Conservation (phyloP, 164 flowering plant genomes). For the Annona cherimola region DNA sequence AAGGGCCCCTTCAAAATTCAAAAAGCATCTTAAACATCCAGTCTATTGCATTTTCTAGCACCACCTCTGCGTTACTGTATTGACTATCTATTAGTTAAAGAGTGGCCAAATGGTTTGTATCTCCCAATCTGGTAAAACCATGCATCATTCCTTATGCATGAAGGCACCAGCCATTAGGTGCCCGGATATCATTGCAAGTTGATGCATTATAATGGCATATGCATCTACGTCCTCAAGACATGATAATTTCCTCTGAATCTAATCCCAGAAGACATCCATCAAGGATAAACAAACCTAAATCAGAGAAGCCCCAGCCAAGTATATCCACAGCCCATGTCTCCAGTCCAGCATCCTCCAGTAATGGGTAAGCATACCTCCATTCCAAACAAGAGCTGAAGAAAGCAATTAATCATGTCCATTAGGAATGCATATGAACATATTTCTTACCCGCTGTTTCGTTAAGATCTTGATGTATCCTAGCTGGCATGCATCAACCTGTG, state of each 20-base stretch:
- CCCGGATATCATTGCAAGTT: neutral
- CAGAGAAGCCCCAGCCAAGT: conserved; percentile 98
- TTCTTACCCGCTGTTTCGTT: neutral
- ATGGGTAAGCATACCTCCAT: conserved; percentile 83
- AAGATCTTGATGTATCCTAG: neutral
- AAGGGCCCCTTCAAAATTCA: neutral
- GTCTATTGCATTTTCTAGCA: neutral
- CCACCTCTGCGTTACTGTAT: neutral
- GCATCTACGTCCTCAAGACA: neutral
- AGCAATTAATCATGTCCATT: neutral
- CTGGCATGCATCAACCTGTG: neutral
- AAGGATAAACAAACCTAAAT: conserved; percentile 49
- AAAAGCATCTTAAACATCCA: neutral
- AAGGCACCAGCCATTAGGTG: neutral
- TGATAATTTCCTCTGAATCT: neutral
- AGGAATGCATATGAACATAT: neutral
- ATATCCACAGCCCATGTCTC: conserved; percentile 92
- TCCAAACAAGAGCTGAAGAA: conserved; percentile 84
- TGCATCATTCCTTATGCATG: neutral
- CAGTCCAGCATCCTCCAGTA: conserved; percentile 88
- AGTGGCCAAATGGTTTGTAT: neutral
- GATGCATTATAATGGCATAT: neutral
- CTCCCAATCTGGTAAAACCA: neutral
- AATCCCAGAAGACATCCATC: neutral
- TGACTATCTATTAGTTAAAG: neutral